phyloP scores from a whole-genome alignment of 495 filamentous ascomycete genomes.

The Schizothecium vesticola region DNA sequence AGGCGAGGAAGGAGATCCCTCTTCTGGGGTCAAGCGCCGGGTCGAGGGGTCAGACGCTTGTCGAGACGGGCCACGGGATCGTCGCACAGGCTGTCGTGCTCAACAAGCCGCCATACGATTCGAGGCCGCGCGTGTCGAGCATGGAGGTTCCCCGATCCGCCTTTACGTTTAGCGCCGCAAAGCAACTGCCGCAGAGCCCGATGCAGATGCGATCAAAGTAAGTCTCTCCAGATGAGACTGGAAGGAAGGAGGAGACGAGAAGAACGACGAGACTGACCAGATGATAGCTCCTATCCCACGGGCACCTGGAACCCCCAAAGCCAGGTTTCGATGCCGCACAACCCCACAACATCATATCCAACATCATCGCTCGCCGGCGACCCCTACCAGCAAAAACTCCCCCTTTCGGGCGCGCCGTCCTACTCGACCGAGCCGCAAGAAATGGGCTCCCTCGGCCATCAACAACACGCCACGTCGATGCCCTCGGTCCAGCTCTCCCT shows the following conservation, averaged over 20 bases:
- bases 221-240: slow-evolving; percentile 16
- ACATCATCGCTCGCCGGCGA: slow-evolving; percentile 39
- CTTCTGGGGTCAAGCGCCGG: slow-evolving; percentile 64
- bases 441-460: slow-evolving; percentile 30
- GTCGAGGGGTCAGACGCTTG: slow-evolving; percentile 53
- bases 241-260: background rate
- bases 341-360: slow-evolving; percentile 35
- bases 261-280: background rate
- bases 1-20: slow-evolving; percentile 69
- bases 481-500: slow-evolving; percentile 45
- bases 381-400: slow-evolving; percentile 45
- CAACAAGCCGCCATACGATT: slow-evolving; percentile 46
- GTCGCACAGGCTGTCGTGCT: slow-evolving; percentile 41
- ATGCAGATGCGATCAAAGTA: slow-evolving; percentile 51
- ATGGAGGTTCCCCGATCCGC: slow-evolving; percentile 45
- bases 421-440: slow-evolving; percentile 47
- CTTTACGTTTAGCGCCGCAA: slow-evolving; percentile 50
- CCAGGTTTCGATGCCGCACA: slow-evolving; percentile 38
- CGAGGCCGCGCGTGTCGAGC: slow-evolving; percentile 39
- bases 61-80: slow-evolving; percentile 44
- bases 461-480: slow-evolving; percentile 40
- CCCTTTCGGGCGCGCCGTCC: slow-evolving; percentile 35
- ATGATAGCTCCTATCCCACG: slow-evolving; percentile 28
- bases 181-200: slow-evolving; percentile 46
- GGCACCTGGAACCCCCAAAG: slow-evolving; percentile 33